These are phyloP conservation scores for Celoporthe dispersa DNA, from an alignment of 2,329 filamentous ascomycete genomes.

Conservation along the genomic window DNA sequence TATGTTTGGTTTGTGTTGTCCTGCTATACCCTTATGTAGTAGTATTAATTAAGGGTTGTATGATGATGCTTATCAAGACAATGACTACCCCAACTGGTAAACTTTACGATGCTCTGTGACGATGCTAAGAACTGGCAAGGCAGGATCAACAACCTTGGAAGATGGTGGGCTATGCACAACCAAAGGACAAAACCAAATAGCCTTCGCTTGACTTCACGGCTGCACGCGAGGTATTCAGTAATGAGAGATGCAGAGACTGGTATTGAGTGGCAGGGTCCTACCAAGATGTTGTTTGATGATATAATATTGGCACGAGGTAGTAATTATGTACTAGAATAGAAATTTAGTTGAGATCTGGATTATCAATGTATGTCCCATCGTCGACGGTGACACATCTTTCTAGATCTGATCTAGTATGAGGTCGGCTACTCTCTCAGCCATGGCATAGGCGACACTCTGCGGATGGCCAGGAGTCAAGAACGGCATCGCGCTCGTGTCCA, in stretches of 20 bases:
- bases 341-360: not conserved
- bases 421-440: conserved; percentile 49
- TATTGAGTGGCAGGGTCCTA: not conserved
- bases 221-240: no score
- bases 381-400: not conserved
- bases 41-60: no score
- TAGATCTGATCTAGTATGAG: conserved; percentile 33
- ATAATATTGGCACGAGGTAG: not conserved
- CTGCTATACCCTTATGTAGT: no score
- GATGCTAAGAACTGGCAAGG: not conserved
- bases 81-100: not conserved
- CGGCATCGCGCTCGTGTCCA: conserved; percentile 53
- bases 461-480: conserved; percentile 51
- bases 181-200: not conserved
- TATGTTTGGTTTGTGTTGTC: no score
- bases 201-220: no score
- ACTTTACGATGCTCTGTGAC: not conserved
- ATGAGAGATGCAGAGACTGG: no score
- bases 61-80: not conserved
- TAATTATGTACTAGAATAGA: not conserved
- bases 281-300: not conserved
- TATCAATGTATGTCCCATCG: not conserved
- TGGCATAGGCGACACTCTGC: conserved; percentile 56
- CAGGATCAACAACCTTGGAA: not conserved
- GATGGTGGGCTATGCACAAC: not conserved